These are phyloP conservation scores for Cymbidium sinense DNA, from an alignment of 106 monocot genomes.

Conservation along the genomic window DNA sequence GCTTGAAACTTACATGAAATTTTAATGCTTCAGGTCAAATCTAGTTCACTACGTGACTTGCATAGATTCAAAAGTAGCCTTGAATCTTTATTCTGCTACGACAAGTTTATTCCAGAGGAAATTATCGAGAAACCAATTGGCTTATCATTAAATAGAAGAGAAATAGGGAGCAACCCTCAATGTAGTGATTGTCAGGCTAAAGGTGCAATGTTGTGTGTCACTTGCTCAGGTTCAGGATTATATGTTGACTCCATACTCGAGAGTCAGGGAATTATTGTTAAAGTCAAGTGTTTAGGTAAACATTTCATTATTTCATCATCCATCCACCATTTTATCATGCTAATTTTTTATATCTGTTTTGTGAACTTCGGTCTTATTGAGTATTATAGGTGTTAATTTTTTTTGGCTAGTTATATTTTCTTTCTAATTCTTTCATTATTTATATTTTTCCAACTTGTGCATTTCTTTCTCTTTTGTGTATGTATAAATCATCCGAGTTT, in stretches of 20 bases:
- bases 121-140: conserved; percentile 73
- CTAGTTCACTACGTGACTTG: conserved; percentile 38
- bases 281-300: conserved; percentile 81
- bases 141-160: conserved; percentile 49
- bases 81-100: conserved; percentile 78
- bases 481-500: not conserved
- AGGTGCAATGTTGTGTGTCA: conserved; percentile 69
- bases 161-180: conserved; percentile 48
- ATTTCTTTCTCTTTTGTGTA: not conserved
- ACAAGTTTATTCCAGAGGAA: conserved; percentile 84
- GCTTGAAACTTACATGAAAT: conserved; percentile 3
- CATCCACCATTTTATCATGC: not conserved
- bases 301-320: not conserved
- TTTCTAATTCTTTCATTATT: not conserved
- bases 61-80: conserved; percentile 61
- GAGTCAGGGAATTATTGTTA: conserved; percentile 91
- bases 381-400: not conserved
- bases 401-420: not conserved
- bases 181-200: conserved; percentile 68
- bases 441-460: not conserved
- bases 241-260: conserved; percentile 93
- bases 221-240: conserved; percentile 92
- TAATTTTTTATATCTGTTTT: not conserved
- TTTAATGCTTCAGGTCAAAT: conserved; percentile 44
- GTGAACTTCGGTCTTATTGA: not conserved